Base-by-base conservation (phyloP, 768 basidiomycete species). In the Boletales sp. region DNA sequence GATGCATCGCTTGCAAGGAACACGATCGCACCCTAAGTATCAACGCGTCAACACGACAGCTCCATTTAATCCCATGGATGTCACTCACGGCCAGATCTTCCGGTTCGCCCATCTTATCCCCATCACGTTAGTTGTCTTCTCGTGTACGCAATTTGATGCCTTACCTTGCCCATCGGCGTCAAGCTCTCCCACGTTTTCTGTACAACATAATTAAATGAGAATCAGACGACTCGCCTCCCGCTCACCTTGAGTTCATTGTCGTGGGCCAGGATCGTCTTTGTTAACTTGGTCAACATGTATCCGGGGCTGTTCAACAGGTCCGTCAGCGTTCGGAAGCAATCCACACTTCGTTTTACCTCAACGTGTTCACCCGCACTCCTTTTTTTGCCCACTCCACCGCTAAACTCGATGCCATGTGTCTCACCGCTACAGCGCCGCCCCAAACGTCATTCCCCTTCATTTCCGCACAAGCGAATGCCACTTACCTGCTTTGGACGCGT, bases 331-430 rank as follows among this genome's bases (percentile, higher is more conserved):
- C 25, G 25, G 6, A 28, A 7, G 25, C 6, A 6, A 28, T 28
- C 6, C 25, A 28, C 25, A 28, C 25, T 5, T 28, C 25, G 25
- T 28, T 28, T 28, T 55, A 83, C 86, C 85, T 89, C 41, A 90
- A 64, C 46, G 83, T 74, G 67, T 95, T 95, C 49, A 95, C 93
- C 46, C 93, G 82, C 51, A 94, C 84, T 41, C 84, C 84, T 56
- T 86, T 82, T 67, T 85, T 87, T 0, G 95, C 95, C 94, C 94
- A 97, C 72, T 98, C 95, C 21, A 97, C 92, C 1, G 88, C 94
- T 32, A 97, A 76, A 57, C 87, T 90, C 2, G 89, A 75, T 12
- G 92, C 92, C 90, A 97, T 90, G 63, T 97, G 94, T 59, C 87
- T 86, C 32, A 97, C 94, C 42, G 94, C 87, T 87, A 51, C 41